These are phyloP conservation scores for Neurospora cerealis DNA, from an alignment of 495 filamentous ascomycete genomes.

Conservation along the genomic window DNA sequence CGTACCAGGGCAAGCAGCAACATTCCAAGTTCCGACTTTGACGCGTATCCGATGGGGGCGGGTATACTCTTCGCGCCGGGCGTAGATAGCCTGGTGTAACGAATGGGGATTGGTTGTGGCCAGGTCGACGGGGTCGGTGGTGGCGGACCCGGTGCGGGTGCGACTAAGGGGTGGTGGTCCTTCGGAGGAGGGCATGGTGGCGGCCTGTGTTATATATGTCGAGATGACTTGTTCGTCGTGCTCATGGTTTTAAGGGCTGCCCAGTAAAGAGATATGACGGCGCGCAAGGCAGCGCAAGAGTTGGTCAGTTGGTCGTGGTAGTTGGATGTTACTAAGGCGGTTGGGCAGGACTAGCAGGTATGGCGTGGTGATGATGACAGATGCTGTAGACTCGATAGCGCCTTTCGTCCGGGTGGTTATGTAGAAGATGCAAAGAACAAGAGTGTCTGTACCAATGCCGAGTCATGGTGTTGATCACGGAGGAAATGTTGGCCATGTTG, in stretches of 20 bases:
- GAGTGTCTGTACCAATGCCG: background rate
- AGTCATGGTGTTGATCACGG: background rate
- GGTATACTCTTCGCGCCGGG: conserved; percentile 68
- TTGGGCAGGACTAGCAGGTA: background rate
- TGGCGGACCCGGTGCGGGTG: conserved; percentile 11
- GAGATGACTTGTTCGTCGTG: background rate
- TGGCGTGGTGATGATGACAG: background rate
- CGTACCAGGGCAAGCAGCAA: conserved; percentile 69
- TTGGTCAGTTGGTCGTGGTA: background rate
- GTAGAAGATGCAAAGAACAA: background rate
- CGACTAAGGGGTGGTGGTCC: conserved; percentile 9
- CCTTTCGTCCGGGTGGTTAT: background rate
- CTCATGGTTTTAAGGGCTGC: background rate
- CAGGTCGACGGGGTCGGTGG: conserved; percentile 26
- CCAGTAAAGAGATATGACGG: background rate
- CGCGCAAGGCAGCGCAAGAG: background rate
- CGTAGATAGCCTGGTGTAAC: conserved; percentile 48
- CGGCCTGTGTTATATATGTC: background rate
- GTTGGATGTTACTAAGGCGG: background rate
- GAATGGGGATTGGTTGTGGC: conserved; percentile 29
- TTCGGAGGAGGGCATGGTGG: conserved; percentile 20
- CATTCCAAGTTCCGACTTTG: conserved; percentile 93
- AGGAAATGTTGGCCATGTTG: background rate
- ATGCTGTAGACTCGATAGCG: background rate
- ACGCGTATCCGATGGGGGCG: conserved; percentile 58